Evolutionary conservation across 345 rosid species (phyloP), one percentile per base, ranked within the genome.

Genomic region (Schrenkiella parvula): DNA sequence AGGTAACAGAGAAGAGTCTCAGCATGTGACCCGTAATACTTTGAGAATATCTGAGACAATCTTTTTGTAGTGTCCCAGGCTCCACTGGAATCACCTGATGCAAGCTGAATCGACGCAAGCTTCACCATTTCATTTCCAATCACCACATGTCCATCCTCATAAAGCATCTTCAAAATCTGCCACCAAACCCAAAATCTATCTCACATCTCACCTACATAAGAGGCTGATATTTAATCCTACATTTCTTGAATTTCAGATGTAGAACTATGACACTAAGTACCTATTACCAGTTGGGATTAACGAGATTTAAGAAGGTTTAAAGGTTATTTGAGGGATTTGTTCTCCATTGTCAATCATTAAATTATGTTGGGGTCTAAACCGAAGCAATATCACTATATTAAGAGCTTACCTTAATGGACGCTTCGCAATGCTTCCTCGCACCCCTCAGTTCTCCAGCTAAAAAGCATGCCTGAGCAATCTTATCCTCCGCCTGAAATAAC

Each of bases 111-210:
- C 37, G 90, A 87, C 26, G 86, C 73, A 63, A 90, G 89, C 88
- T 92, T 88, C 66, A 84, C 84, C 77, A 90, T 79, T 77, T 92
- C 98, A 64, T 88, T 77, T 80, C 87, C 98, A 68, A 88, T 86
- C 39, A 80, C 93, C 18, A 90, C 83, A 74, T 87, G 91, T 77
- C 80, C 74, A 28, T 64, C 76, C 53, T 77, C 89, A 56, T 90
- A 90, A 25, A 92, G 84, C 79, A 43, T 83, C 80, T 83, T 87
- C 59, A 90, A 79, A 71, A 92, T 87, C 90, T 88, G 86, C 37
- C 71, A 70, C 60, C 75, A 60, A 35, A 55, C 51, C 34, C 64
- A 53, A 53, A 48, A 22, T 29, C 1, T 5, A 58, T 42, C 50
- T 51, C 74, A 60, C 8, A 22, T 39, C 68, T 21, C 19, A 65